Evolutionary conservation across 768 basidiomycete genomes (phyloP).

Genomic region (Serendipita sp.): DNA sequence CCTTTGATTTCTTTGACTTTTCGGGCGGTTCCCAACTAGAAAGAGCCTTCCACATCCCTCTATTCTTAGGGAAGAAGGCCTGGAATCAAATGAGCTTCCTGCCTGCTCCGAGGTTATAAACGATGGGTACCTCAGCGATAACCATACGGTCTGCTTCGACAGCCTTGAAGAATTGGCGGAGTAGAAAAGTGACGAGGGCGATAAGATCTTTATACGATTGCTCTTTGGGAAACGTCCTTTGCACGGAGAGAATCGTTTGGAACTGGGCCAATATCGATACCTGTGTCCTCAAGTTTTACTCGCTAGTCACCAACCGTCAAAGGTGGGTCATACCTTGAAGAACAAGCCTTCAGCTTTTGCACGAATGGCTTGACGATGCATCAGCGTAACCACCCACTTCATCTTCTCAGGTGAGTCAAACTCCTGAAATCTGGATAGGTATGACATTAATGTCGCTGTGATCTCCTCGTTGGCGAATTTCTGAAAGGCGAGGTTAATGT

Average conservation of each 20-base stretch:
- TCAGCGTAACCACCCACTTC: conserved; percentile 74
- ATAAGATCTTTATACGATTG: conserved; percentile 71
- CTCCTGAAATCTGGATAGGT: conserved; percentile 71
- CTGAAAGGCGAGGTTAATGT: conserved; percentile 25
- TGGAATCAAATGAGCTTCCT: conserved; percentile 16
- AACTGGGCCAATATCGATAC: conserved; percentile 82
- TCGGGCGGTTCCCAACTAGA: conserved; percentile 54
- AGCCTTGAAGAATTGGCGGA: conserved; percentile 90
- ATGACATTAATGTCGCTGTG: conserved; percentile 65
- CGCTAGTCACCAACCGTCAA: neutral
- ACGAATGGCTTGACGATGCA: conserved; percentile 82
- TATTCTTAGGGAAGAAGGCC: conserved; percentile 84
- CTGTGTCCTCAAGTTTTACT: conserved; percentile 25
- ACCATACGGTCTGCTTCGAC: conserved; percentile 72
- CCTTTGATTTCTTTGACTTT: conserved; percentile 17
- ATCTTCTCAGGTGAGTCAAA: conserved; percentile 67
- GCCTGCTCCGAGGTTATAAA: conserved; percentile 9
- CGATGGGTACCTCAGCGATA: conserved; percentile 59
- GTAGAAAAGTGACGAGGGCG: conserved; percentile 66
- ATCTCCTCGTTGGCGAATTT: conserved; percentile 82
- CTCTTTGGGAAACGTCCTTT: conserved; percentile 61
- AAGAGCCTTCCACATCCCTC: conserved; percentile 70
- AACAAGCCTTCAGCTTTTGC: conserved; percentile 89
- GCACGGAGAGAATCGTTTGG: conserved; percentile 69
- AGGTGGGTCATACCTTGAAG: conserved; percentile 56